A percentile compares a stretch with the other conserved stretches of the same genome.
Conservation (phyloP, 768 basidiomycete genomes). For the Leccinum broughii region DNA sequence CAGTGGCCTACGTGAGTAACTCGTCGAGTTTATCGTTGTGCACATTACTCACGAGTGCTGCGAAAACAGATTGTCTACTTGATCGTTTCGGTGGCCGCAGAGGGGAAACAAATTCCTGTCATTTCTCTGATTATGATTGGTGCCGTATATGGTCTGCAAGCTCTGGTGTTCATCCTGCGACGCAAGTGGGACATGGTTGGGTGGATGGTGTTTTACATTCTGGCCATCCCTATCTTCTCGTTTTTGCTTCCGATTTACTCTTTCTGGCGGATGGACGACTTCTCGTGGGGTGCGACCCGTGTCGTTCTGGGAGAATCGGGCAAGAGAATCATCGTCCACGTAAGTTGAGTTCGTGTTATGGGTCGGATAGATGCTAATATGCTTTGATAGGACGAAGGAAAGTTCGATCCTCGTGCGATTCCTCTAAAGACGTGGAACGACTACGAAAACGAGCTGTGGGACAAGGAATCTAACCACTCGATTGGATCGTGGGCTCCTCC, state of each 20-base stretch:
- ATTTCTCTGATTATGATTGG: slow-evolving; percentile 91
- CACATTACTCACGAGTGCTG: slow-evolving; percentile 7
- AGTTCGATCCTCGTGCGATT: slow-evolving; percentile 91
- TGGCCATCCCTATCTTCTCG: slow-evolving; percentile 91
- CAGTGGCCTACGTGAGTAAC: slow-evolving; percentile 80
- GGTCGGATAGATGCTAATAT: slow-evolving; percentile 11
- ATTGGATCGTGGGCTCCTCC: slow-evolving; percentile 93
- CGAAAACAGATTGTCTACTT: slow-evolving; percentile 75
- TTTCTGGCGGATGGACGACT: slow-evolving; percentile 99
- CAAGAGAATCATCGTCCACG: slow-evolving; percentile 94
- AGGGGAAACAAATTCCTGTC: slow-evolving; percentile 68
- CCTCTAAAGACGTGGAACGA: slow-evolving; percentile 97
- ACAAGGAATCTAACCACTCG: slow-evolving; percentile 94
- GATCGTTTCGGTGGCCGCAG: slow-evolving; percentile 72
- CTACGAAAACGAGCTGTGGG: slow-evolving; percentile 97
- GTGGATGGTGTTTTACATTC: slow-evolving; percentile 95
- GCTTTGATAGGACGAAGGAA: slow-evolving; percentile 84
- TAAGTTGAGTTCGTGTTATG: slow-evolving; percentile 39
- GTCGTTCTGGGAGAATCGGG: slow-evolving; percentile 91
- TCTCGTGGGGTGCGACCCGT: slow-evolving; percentile 94
- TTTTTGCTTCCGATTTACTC: slow-evolving; percentile 92
- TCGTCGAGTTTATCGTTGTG: background rate
- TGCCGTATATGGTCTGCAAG: slow-evolving; percentile 93
- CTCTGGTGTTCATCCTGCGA: slow-evolving; percentile 85
- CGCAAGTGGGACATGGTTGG: slow-evolving; percentile 99